A percentile compares a stretch with the other conserved stretches of the same genome.
Evolutionary conservation across 257 asterid species (phyloP).

Genomic region (Solanum piurae): DNA sequence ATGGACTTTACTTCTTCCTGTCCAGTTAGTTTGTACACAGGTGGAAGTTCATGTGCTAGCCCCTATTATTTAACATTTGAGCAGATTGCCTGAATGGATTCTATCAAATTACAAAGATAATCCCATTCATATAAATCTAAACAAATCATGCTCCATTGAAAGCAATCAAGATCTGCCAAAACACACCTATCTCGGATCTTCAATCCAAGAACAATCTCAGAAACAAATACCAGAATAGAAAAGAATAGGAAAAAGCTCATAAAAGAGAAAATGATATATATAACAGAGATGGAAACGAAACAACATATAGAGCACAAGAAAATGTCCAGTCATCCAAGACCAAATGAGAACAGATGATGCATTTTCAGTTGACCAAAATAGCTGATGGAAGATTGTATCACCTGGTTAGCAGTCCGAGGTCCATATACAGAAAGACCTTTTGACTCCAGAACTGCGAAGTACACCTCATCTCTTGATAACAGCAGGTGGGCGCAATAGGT

Average conservation of each 20-base stretch:
- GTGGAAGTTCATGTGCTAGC: neutral
- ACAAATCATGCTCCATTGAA: neutral
- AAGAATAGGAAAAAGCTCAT: neutral
- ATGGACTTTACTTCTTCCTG: neutral
- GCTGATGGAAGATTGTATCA: constrained; percentile 2
- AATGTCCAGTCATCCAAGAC: neutral
- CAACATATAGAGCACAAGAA: neutral
- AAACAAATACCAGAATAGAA: neutral
- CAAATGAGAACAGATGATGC: neutral
- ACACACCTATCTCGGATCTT: neutral
- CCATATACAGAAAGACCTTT: constrained; percentile 70
- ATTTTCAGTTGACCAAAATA: neutral
- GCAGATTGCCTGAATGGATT: neutral
- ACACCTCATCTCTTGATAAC: constrained; percentile 71
- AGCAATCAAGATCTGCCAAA: neutral
- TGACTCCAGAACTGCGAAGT: constrained; percentile 55
- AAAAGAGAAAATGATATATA: neutral
- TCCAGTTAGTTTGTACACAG: neutral
- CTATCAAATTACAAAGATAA: neutral
- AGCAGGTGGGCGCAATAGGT: constrained; percentile 82
- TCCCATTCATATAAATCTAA: neutral
- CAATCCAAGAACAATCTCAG: neutral
- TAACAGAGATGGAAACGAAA: neutral
- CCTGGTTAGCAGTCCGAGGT: constrained; percentile 82
- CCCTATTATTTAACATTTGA: neutral